Base-by-base conservation (phyloP, 306 rosid species). In the Fagus crenata region DNA sequence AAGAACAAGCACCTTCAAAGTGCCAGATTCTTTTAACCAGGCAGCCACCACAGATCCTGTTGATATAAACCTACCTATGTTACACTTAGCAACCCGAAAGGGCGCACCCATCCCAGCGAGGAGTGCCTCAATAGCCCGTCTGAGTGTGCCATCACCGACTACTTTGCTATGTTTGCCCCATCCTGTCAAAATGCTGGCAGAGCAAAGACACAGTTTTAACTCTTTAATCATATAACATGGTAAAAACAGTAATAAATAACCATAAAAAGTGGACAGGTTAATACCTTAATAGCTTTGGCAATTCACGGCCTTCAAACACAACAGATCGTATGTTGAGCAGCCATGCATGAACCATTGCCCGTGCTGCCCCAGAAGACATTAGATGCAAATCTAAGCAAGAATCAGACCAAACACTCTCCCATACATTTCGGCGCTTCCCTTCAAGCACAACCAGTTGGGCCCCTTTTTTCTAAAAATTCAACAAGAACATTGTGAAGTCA, bases 81-180 rank as follows among this genome's bases (percentile, higher is more conserved):
- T 95, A 85, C 81, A 81, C 69, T 88, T 85, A 1, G 92, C 89
- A 9, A 84, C 80, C 61, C 64, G 82, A 65, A 95, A 95, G n/a
- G 98, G 98, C 9, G 98, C 92, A 40, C 95, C 93, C 78, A 95
- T 87, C 81, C 91, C 71, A 13, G 79, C 76, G 1, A 95, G 88
- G 11, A 92, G 93, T 22, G 92, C 87, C 86, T 89, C 97, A 42
- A 92, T 73, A 8, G 91, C 90, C 76, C 82, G 92, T 71, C 90
- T 89, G 41, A 95, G 69, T 49, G 89, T 71, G 39, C 98, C 89
- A 31, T 92, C 91, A 0, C 97, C 98, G 7, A 88, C 91, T 7
- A 95, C 93, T 81, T 95, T 95, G 89, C 97, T 95, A 73, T 92
- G 98, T 72, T 92, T 95, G 18, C 98, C 98, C 98, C 97, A 95